Percentiles rank a stretch among this genome's conserved stretches.
These are phyloP conservation scores for Yarrowia deformans DNA, from an alignment of 805 yeast species.

Conservation along the genomic window DNA sequence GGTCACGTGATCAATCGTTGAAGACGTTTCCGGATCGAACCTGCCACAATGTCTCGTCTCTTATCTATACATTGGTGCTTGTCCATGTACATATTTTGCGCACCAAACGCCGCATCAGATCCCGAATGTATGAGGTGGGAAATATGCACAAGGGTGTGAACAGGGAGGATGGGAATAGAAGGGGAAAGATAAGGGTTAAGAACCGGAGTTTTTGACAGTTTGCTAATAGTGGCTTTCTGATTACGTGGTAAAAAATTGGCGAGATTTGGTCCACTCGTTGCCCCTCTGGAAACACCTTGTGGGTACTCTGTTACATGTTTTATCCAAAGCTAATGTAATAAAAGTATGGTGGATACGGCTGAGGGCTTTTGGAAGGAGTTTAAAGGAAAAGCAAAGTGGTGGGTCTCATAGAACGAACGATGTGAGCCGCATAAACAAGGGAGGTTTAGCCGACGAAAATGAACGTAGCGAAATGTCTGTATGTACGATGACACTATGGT, in stretches of 20 bases:
- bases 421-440: constrained; percentile 8
- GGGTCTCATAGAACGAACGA: too few species aligned
- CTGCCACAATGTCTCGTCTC: too few species aligned
- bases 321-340: too few species aligned
- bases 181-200: too few species aligned
- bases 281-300: background rate
- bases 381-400: background rate
- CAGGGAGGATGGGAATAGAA: too few species aligned
- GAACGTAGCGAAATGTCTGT: background rate
- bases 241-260: too few species aligned
- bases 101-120: constrained; percentile 28
- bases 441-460: constrained; percentile 4
- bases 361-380: constrained; percentile 23
- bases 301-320: background rate
- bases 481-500: too few species aligned
- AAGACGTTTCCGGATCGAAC: too few species aligned
- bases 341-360: constrained; percentile 23
- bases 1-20: background rate
- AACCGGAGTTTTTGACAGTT: too few species aligned
- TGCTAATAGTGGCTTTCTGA: too few species aligned
- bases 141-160: too few species aligned
- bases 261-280: too few species aligned
- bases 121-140: background rate
- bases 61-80: background rate
- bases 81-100: background rate